Conservation (phyloP, 495 filamentous ascomycete species). For the Immersiella caudata region DNA sequence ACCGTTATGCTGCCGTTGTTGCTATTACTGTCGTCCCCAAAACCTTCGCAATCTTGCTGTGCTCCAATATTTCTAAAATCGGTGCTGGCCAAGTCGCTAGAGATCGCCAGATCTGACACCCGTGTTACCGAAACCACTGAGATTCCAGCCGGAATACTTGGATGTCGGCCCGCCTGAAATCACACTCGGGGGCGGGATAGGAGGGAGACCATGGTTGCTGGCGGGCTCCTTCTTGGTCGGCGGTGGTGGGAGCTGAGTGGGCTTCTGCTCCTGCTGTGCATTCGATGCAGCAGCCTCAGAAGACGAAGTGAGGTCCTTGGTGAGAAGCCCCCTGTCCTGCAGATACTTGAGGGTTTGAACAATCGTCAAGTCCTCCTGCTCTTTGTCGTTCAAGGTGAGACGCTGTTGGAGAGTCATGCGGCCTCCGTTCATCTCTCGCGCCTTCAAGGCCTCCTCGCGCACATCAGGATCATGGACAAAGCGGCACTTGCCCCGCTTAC, state of each 20-base stretch:
- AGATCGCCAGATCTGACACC: conserved; percentile 33
- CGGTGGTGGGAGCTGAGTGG: conserved; percentile 24
- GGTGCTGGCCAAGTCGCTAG: neutral
- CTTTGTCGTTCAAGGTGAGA: conserved; percentile 58
- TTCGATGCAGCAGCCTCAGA: conserved; percentile 18
- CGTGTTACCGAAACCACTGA: conserved; percentile 41
- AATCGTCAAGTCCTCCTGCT: conserved; percentile 59
- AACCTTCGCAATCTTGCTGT: neutral
- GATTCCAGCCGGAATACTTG: conserved; percentile 41
- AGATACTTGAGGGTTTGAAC: conserved; percentile 57
- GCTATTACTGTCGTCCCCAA: neutral
- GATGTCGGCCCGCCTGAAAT: conserved; percentile 14
- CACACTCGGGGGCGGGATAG: conserved; percentile 32
- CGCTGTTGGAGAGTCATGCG: conserved; percentile 60
- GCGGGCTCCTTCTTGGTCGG: conserved; percentile 28
- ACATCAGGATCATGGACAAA: conserved; percentile 60
- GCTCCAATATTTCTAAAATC: neutral
- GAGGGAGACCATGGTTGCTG: conserved; percentile 33
- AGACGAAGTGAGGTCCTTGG: conserved; percentile 15
- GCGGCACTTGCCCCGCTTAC: conserved; percentile 67
- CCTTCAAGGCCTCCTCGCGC: conserved; percentile 55
- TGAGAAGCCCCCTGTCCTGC: conserved; percentile 44
- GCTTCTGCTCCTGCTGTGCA: conserved; percentile 18
- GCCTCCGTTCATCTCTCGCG: conserved; percentile 56
- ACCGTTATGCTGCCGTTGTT: neutral